Percentiles rank a stretch among this genome's conserved stretches.
Conservation (phyloP, 345 rosid species). For the Bruguiera parviflora region DNA sequence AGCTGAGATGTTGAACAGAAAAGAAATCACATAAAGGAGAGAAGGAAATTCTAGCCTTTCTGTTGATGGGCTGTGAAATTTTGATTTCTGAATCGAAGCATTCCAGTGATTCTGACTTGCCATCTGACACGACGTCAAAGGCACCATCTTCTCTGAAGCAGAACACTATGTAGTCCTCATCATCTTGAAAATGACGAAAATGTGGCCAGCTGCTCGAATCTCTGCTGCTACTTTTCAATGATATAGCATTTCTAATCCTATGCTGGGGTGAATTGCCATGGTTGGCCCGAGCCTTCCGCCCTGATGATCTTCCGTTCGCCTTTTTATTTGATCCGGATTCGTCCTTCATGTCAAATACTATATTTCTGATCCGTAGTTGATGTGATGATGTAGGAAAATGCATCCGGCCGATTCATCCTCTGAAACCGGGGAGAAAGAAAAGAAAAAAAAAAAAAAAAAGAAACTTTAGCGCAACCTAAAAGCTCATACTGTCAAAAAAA, state of each 20-base stretch:
- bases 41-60: no score
- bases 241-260: constrained; percentile 7
- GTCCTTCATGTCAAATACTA: constrained; percentile 15
- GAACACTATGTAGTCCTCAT: constrained; percentile 6
- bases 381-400: constrained; percentile 14
- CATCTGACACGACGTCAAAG: constrained; percentile 11
- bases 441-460: neutral
- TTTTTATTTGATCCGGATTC: constrained; percentile 18
- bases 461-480: no score
- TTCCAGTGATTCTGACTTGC: neutral
- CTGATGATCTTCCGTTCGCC: constrained; percentile 19
- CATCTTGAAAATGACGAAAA: neutral
- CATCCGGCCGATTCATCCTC: constrained; percentile 38
- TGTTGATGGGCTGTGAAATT: neutral
- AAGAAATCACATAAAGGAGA: no score
- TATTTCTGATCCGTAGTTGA: constrained; percentile 16
- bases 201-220: constrained; percentile 2
- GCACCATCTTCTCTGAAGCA: constrained; percentile 13
- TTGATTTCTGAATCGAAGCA: neutral
- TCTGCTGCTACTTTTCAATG: neutral
- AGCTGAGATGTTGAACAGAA: no score
- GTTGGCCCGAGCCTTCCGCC: constrained; percentile 10
- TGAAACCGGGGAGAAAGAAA: constrained; percentile 14
- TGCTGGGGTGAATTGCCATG: constrained; percentile 26
- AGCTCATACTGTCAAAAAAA: neutral